Evolutionary conservation across 2,329 filamentous ascomycete species (phyloP), one percentile per base, ranked within the genome.

Genomic region (Diaporthe helianthi): DNA sequence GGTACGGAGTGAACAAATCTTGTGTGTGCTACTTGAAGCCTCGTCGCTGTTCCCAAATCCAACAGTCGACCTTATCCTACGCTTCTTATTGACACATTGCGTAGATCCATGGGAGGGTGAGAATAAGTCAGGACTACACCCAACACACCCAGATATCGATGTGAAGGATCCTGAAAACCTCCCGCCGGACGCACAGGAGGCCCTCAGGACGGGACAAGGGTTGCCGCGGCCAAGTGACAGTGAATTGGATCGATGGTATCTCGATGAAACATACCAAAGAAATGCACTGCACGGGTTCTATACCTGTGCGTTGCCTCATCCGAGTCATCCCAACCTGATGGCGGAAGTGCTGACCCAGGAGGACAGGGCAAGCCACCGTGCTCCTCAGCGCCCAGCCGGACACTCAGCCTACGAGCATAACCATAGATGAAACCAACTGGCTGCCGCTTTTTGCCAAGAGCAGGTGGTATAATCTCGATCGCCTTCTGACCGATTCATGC

Each of bases 51-150:
- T 33, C 3, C 54, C 15, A 13, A 19, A 24, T 22, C 55, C 19
- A 47, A 15, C 26, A 22, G 9, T 24, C 6, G 3, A 38, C n/a
- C 6, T 29, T 31, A 9, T 29, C 9, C 24, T 31, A 13, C 7
- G 15, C 22, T 8, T 13, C 19, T 33, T 47, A 41, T 47, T 61
- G 24, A 61, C 55, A 31, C 9, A 22, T 33, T 44, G 38, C 29
- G 55, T 47, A 61, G 36, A 47, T 47, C 51, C 52, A 24, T 60
- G 52, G 36, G 38, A 58, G 36, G 41, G n/a, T 10, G 44, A 33
- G 12, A 47, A 33, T 8, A 44, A 24, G 22, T 67, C 65, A 26
- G 65, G 65, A 51, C 6, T 67, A 7, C 65, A 67, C 31, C 65
- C 65, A 24, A 44, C 26, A 24, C 31, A 15, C 17, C 65, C 65